These are phyloP conservation scores for Heritiera littoralis DNA, from an alignment of 345 rosid species.

Conservation along the genomic window DNA sequence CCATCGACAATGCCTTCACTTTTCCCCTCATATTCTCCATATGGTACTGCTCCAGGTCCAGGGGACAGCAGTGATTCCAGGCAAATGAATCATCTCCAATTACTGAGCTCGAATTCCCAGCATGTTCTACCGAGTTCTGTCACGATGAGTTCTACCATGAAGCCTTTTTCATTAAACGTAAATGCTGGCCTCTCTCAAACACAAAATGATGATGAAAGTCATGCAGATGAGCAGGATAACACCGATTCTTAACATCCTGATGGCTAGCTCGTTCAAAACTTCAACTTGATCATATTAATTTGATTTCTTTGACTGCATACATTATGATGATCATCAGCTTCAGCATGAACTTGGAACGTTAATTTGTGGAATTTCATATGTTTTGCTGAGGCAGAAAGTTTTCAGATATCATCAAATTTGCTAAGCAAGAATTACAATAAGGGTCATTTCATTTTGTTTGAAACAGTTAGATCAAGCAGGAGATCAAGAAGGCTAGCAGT, in stretches of 20 bases:
- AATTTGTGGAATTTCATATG: not conserved
- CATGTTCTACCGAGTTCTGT: constrained; percentile 39
- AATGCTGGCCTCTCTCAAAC: constrained; percentile 4
- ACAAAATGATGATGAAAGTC: constrained; percentile 5
- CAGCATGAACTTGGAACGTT: too few species aligned
- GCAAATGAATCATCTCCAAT: constrained; percentile 43
- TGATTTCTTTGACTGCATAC: not conserved
- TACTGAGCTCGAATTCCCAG: constrained; percentile 44
- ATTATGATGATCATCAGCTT: not conserved
- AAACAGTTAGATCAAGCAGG: not conserved
- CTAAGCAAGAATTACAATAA: not conserved
- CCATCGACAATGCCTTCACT: constrained; percentile 55
- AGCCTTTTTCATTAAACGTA: constrained; percentile 9
- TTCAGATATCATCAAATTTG: not conserved
- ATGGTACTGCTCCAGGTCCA: constrained; percentile 32
- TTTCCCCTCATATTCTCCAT: constrained; percentile 57
- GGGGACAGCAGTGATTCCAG: constrained; percentile 29
- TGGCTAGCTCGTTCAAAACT: not conserved
- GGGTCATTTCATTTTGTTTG: not conserved
- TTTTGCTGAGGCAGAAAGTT: not conserved
- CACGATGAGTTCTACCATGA: constrained; percentile 11
- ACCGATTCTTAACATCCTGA: constrained; percentile 5
- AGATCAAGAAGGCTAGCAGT: not conserved
- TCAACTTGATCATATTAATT: not conserved
- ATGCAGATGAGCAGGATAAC: constrained; percentile 8